Base-by-base conservation (phyloP, 2,329 filamentous ascomycete species). In the Fonsecaea pugnacius region DNA sequence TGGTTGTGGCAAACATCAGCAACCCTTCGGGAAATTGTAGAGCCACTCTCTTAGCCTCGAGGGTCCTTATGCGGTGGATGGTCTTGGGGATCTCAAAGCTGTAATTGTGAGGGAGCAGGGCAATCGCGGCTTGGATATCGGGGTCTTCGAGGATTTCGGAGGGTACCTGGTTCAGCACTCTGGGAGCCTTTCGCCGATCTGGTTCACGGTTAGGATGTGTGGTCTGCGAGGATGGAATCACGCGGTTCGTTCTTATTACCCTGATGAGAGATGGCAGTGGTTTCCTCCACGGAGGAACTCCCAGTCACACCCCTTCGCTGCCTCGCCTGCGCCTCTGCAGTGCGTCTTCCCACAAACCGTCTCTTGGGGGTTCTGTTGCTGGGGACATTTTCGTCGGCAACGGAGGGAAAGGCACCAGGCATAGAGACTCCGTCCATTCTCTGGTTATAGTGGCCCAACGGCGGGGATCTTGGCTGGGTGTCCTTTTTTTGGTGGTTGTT, bases 81-180 rank as follows among this genome's bases (percentile, higher is more conserved):
- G 95, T 99, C 80, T 99, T 99, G 75, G 92, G 95, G 62, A 99
- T 92, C 80, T 99, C 95, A 76, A 99, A 99, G 72, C 91, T 94
- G 84, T 99, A 99, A 81, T 99, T 99, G n/a, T 87, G 82, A 1
- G 95, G 95, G 2, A 99, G 86, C 35, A 99, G 85, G 5, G 87
- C 84, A 64, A 98, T 92, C 3, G 95, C 95, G 51, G 88, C 89
- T 76, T 94, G 94, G 73, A 99, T 90, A 54, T 90, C 91, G 54
- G 88, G 82, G 73, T 99, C 90, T 68, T 96, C 85, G 21, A 95
- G 83, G 68, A 99, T 96, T 68, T 94, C 90, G 16, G 88, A 84
- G 2, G 95, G 94, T 1, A 99, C 91, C 74, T 95, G 91, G 75
- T 97, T 98, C 66, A 98, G 78, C n/a, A 92, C 86, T 69, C 95